Percentiles rank a stretch among this genome's conserved stretches.
These are phyloP conservation scores for Pinus albicaulis DNA, from an alignment of 75 land plant species.

Conservation along the genomic window DNA sequence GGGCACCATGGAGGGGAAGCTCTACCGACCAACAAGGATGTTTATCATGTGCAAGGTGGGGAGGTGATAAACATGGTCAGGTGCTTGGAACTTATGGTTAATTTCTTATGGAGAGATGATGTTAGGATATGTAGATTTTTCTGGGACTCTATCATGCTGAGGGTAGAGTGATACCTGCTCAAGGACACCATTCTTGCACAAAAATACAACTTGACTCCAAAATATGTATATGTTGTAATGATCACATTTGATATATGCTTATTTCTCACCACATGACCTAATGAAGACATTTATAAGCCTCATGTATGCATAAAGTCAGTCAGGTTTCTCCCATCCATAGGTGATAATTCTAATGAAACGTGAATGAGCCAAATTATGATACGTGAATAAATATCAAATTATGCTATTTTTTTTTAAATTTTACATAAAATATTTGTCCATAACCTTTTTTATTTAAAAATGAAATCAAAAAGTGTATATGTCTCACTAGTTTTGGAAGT, in stretches of 20 bases:
- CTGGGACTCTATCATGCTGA: no score
- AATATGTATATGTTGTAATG: not conserved
- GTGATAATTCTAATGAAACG: conserved; percentile 95
- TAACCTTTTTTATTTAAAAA: not conserved
- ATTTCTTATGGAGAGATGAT: no score
- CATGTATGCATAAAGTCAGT: conserved; percentile 99
- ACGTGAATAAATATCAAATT: conserved; percentile 28
- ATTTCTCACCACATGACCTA: conserved; percentile 94
- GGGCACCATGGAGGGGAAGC: no score
- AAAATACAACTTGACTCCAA: not conserved
- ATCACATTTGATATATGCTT: conserved; percentile 13
- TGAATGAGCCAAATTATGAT: conserved; percentile 97
- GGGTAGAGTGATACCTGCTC: no score
- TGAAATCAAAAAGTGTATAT: not conserved
- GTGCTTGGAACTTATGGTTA: no score
- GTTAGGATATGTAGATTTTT: no score
- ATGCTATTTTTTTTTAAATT: not conserved
- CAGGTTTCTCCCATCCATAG: conserved; percentile 95
- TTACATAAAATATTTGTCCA: not conserved
- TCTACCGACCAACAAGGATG: no score
- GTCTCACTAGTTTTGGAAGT: conserved; percentile 83
- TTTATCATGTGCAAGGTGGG: no score
- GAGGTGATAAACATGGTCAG: no score
- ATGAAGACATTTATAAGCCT: conserved; percentile 86
- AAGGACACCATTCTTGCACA: no score